These are phyloP conservation scores for Porodaedalea pini DNA, from an alignment of 1,284 basidiomycete species.

Conservation along the genomic window DNA sequence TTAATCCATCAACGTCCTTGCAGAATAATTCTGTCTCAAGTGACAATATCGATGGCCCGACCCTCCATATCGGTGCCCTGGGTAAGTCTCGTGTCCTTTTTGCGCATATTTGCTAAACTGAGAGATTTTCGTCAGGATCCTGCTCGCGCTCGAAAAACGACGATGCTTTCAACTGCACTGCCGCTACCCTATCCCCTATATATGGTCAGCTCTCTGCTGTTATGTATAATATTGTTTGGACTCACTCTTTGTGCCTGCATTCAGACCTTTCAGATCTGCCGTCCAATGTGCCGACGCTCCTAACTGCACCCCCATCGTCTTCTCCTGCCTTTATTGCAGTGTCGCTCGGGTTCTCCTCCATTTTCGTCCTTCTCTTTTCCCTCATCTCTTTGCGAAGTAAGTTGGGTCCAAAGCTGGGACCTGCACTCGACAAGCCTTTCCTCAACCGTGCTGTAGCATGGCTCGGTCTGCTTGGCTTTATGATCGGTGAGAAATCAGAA, in stretches of 20 bases:
- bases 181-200: conserved; percentile 50
- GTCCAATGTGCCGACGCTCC: conserved; percentile 48
- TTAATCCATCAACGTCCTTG: conserved; percentile 54
- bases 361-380: conserved; percentile 68
- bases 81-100: conserved; percentile 39
- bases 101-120: conserved; percentile 8
- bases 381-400: conserved; percentile 63
- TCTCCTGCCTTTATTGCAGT: conserved; percentile 64
- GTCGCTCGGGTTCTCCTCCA: conserved; percentile 52
- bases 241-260: conserved; percentile 9
- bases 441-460: conserved; percentile 63
- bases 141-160: conserved; percentile 54
- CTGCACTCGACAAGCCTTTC: conserved; percentile 51
- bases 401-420: conserved; percentile 51
- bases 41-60: conserved; percentile 60
- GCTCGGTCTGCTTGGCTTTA: conserved; percentile 70
- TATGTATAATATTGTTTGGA: background rate
- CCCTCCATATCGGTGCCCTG: conserved; percentile 60
- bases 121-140: conserved; percentile 47
- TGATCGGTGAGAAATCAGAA: conserved; percentile 54
- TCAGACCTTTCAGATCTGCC: conserved; percentile 65
- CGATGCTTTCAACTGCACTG: conserved; percentile 52
- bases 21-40: conserved; percentile 27
- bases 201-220: conserved; percentile 47
- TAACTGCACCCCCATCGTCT: conserved; percentile 58